Evolutionary conservation across 345 rosid species (phyloP).

Genomic region (Adansonia digitata): DNA sequence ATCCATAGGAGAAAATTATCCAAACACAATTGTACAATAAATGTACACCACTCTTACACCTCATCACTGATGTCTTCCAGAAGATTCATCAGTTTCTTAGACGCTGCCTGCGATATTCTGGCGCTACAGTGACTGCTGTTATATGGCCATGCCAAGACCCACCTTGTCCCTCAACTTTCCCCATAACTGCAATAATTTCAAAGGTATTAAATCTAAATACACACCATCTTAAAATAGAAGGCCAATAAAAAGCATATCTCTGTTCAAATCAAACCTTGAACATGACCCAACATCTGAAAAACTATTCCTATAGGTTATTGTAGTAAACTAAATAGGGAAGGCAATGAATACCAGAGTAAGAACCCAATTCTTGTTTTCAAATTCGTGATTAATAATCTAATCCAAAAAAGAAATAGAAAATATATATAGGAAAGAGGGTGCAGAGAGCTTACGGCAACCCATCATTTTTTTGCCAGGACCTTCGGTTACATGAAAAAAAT

Average conservation of each 20-base stretch:
- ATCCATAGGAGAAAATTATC: background rate
- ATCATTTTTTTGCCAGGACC: slow-evolving; percentile 67
- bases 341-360: background rate
- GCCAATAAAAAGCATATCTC: background rate
- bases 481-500: slow-evolving; percentile 92
- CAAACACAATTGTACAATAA: background rate
- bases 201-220: slow-evolving; percentile 7
- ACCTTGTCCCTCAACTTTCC: slow-evolving; percentile 95
- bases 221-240: background rate
- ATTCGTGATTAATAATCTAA: background rate
- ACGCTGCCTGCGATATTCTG: slow-evolving; percentile 86
- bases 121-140: slow-evolving; percentile 84
- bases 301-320: background rate
- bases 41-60: slow-evolving; percentile 42
- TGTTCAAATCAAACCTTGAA: background rate
- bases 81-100: slow-evolving; percentile 20
- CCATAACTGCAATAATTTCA: slow-evolving; percentile 62
- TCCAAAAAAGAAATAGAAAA: background rate
- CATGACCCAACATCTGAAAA: background rate
- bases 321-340: background rate
- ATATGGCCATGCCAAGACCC: slow-evolving; percentile 99
- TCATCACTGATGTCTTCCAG: slow-evolving; percentile 28
- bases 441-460: slow-evolving; percentile 66
- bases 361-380: no score
- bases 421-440: slow-evolving; percentile 2